These are phyloP conservation scores for Leptomonas seymouri DNA, from an alignment of 208 protist genomes.

Conservation along the genomic window DNA sequence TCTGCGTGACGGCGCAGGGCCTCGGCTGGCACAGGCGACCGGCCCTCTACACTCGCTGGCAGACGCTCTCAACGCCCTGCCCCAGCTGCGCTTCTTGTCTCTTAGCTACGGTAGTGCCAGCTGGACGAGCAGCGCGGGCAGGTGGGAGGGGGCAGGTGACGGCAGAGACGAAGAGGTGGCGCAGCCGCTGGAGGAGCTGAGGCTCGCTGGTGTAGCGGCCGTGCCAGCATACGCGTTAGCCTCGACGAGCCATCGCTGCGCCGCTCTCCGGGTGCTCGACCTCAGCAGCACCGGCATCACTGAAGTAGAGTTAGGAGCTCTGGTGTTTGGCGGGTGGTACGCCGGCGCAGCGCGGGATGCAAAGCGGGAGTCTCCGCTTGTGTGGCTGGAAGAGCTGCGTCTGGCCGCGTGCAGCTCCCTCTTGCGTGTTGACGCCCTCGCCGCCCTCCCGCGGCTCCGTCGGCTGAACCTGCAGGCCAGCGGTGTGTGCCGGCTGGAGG, in stretches of 20 bases:
- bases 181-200: slow-evolving; percentile 12
- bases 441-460: slow-evolving; percentile 23
- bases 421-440: slow-evolving; percentile 13
- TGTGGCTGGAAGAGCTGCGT: slow-evolving; percentile 19
- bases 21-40: too few species aligned
- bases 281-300: slow-evolving; percentile 26
- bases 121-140: not conserved
- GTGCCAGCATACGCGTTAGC: slow-evolving; percentile 14
- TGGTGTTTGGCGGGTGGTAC: slow-evolving; percentile 19
- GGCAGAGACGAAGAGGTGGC: not conserved
- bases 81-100: slow-evolving; percentile 13
- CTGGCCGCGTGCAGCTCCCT: slow-evolving; percentile 29
- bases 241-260: slow-evolving; percentile 6
- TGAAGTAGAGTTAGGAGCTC: slow-evolving; percentile 10
- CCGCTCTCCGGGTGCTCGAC: slow-evolving; percentile 22
- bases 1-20: too few species aligned
- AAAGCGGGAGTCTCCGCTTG: slow-evolving; percentile 3
- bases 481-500: slow-evolving; percentile 4
- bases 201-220: slow-evolving; percentile 12
- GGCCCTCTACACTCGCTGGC: not conserved
- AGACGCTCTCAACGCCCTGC: not conserved
- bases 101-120: slow-evolving; percentile 6
- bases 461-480: slow-evolving; percentile 23
- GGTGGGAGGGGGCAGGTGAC: not conserved
- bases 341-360: not conserved